Percentiles rank a stretch among this genome's conserved stretches.
Conservation (phyloP, 2,329 filamentous ascomycete genomes). For the Xylariaceae sp. region DNA sequence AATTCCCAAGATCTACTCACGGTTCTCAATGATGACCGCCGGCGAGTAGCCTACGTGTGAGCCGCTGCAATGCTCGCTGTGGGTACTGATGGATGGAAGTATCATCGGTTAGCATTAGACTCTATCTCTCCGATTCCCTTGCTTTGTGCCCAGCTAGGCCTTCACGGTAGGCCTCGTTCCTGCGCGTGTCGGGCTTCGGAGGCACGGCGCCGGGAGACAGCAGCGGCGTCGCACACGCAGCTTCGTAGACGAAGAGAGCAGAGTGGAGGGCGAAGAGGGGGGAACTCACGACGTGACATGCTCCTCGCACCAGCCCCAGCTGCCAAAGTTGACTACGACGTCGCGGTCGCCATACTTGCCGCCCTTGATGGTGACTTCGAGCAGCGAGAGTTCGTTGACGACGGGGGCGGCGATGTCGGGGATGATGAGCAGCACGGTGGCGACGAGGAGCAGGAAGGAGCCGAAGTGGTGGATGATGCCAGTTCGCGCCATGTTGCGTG, state of each 20-base stretch:
- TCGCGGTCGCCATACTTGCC: constrained; percentile 2
- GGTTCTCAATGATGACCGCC: constrained; percentile 12
- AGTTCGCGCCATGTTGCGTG: constrained; percentile 20
- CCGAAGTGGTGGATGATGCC: constrained; percentile 34
- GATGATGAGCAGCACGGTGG: constrained; percentile 37
- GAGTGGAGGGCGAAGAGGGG: background rate
- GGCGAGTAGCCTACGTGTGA: constrained; percentile 22
- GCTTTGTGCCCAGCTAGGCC: too few relatives aligned
- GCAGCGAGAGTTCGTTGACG: constrained; percentile 32
- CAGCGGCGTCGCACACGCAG: too few relatives aligned
- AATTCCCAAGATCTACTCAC: too few relatives aligned
- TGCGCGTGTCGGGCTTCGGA: too few relatives aligned
- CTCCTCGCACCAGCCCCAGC: constrained; percentile 35
- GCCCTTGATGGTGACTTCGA: constrained; percentile 28
- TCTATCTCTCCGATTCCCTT: too few relatives aligned
- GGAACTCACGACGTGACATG: constrained; percentile 12
- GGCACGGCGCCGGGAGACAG: too few relatives aligned
- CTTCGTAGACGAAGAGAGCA: too few relatives aligned
- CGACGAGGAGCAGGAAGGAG: constrained; percentile 35
- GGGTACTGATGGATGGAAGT: too few relatives aligned
- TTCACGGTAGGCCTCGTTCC: too few relatives aligned
- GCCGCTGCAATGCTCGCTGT: constrained; percentile 16
- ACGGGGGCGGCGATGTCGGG: constrained; percentile 39
- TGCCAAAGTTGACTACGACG: constrained; percentile 32
- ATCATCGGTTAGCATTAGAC: too few relatives aligned